Evolutionary conservation across 2,329 filamentous ascomycete species (phyloP).

Genomic region (Sphaerulina populicola): DNA sequence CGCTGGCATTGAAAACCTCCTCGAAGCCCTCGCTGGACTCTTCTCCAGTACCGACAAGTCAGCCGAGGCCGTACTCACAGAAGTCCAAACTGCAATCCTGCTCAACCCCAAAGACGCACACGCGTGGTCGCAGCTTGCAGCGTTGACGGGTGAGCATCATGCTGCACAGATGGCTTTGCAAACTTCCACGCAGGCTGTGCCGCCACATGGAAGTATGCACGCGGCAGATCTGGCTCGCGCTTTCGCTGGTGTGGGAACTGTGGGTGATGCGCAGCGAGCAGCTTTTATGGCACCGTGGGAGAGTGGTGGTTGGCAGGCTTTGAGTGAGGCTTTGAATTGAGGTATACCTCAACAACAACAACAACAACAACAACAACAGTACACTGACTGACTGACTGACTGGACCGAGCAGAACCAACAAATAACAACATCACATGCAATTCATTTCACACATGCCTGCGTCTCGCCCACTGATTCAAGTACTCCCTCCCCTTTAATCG

Average conservation of each 20-base stretch:
- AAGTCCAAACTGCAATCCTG: slow-evolving; percentile 70
- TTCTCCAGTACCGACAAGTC: slow-evolving; percentile 26
- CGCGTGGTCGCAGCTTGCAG: slow-evolving; percentile 70
- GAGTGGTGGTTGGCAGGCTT: slow-evolving; percentile 16
- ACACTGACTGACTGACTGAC: no score
- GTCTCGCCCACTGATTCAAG: slow-evolving; percentile 19
- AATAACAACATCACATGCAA: not conserved
- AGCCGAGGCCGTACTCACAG: slow-evolving; percentile 47
- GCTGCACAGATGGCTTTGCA: slow-evolving; percentile 70
- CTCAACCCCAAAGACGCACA: slow-evolving; percentile 69
- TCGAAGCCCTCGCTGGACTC: slow-evolving; percentile 63
- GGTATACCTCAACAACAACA: not conserved
- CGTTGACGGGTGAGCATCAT: slow-evolving; percentile 47
- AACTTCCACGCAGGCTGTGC: slow-evolving; percentile 66
- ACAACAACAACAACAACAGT: not conserved
- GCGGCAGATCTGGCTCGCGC: slow-evolving; percentile 63
- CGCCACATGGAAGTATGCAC: slow-evolving; percentile 60
- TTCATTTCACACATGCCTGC: slow-evolving; percentile 17
- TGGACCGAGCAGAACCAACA: no score
- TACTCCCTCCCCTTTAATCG: slow-evolving; percentile 17
- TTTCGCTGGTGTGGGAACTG: slow-evolving; percentile 63
- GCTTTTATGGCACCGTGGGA: slow-evolving; percentile 76
- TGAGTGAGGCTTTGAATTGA: slow-evolving; percentile 13
- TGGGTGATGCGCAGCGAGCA: slow-evolving; percentile 66
- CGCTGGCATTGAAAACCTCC: slow-evolving; percentile 61